Evolutionary conservation across 331 rosid genomes (phyloP).

Genomic region (Telfairia occidentalis): DNA sequence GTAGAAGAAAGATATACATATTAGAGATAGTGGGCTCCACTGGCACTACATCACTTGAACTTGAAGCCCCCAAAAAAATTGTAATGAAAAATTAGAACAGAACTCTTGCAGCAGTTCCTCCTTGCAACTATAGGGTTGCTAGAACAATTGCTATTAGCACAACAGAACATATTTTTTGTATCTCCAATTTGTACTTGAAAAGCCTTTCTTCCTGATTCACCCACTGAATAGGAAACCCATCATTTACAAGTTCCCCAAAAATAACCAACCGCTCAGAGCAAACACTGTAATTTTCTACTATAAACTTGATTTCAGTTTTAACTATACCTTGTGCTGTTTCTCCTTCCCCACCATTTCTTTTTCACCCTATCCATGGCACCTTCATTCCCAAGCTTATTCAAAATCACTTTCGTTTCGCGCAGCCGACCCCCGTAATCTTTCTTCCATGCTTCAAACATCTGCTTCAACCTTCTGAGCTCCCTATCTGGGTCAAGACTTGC

Average conservation of each 20-base stretch:
- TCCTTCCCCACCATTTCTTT: constrained; percentile 96
- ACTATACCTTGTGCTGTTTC: constrained; percentile 74
- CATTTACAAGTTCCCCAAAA: constrained; percentile 14
- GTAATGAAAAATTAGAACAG: background rate
- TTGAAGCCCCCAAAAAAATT: constrained; percentile 1
- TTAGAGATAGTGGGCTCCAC: constrained; percentile 1
- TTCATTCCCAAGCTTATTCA: constrained; percentile 79
- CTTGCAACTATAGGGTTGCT: background rate
- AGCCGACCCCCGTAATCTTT: constrained; percentile 76
- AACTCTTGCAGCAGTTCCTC: constrained; percentile 1
- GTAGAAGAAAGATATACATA: constrained; percentile 2
- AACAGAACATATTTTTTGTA: background rate
- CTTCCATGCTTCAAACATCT: constrained; percentile 98
- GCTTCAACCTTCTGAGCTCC: constrained; percentile 89
- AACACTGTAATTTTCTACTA: background rate
- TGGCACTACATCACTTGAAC: constrained; percentile 3
- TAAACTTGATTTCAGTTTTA: constrained; percentile 5
- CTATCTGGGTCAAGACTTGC: constrained; percentile 84
- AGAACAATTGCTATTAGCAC: background rate
- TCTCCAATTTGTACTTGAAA: background rate
- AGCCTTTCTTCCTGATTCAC: background rate
- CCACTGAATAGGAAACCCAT: constrained; percentile 3
- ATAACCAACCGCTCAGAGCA: background rate
- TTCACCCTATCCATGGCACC: constrained; percentile 54
- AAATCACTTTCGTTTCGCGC: constrained; percentile 79